phyloP scores from a whole-genome alignment of 768 basidiomycete genomes.

The Trametes cinnabarina region DNA sequence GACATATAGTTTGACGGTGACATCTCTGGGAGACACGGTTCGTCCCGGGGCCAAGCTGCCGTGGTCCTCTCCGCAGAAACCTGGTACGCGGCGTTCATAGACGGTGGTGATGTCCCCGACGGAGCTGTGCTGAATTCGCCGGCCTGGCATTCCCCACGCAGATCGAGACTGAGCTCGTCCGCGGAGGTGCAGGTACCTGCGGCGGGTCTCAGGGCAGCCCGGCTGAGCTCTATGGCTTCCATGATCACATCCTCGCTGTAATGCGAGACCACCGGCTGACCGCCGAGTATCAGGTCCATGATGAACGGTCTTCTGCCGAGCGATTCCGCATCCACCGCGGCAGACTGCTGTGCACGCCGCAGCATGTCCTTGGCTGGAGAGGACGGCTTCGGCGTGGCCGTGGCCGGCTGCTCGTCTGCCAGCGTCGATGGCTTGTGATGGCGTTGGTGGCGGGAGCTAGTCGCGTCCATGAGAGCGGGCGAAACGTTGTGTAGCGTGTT shows the following conservation, averaged over 20 bases:
- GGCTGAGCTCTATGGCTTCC: constrained; percentile 29
- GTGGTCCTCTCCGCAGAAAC: constrained; percentile 50
- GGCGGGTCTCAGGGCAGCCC: constrained; percentile 12
- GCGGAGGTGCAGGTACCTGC: constrained; percentile 27
- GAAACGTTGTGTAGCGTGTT: background rate
- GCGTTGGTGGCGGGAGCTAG: constrained; percentile 15
- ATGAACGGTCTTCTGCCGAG: constrained; percentile 36
- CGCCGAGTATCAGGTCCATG: constrained; percentile 50
- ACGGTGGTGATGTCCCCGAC: constrained; percentile 7
- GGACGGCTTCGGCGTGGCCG: constrained; percentile 11
- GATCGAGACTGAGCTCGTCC: constrained; percentile 33
- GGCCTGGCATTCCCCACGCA: constrained; percentile 39
- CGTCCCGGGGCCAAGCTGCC: constrained; percentile 25
- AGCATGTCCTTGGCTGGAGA: constrained; percentile 19
- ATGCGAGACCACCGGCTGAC: constrained; percentile 32
- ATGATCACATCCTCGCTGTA: constrained; percentile 32
- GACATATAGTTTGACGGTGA: constrained; percentile 2
- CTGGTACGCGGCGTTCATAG: constrained; percentile 20
- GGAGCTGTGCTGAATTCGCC: constrained; percentile 25
- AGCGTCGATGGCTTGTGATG: constrained; percentile 10
- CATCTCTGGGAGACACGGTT: background rate
- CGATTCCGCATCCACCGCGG: constrained; percentile 29
- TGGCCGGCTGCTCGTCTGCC: constrained; percentile 4
- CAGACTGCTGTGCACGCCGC: constrained; percentile 22
- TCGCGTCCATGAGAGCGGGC: constrained; percentile 3